phyloP scores from a whole-genome alignment of 2,329 filamentous ascomycete genomes.

The Ascosphaera apis region DNA sequence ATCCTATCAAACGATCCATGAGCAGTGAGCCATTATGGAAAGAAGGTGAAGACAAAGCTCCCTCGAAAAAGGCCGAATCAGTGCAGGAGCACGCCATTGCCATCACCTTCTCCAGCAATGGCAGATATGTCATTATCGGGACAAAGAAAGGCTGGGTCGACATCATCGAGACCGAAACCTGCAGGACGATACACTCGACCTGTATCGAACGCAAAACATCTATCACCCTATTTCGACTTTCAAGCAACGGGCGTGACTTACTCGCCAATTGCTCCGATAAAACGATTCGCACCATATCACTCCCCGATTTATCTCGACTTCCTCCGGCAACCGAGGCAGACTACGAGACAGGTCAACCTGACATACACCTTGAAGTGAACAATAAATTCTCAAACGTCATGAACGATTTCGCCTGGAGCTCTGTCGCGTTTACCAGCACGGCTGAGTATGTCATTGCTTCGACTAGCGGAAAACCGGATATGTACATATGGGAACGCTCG shows the following conservation, averaged over 20 bases:
- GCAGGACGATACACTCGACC: constrained; percentile 68
- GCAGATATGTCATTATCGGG: constrained; percentile 73
- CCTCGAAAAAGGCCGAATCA: no score
- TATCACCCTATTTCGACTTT: constrained; percentile 66
- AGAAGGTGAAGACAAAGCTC: no score
- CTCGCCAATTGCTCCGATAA: constrained; percentile 87
- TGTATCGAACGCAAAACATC: constrained; percentile 74
- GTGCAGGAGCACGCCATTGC: no score
- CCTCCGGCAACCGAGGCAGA: constrained; percentile 47
- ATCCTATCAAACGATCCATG: constrained; percentile 52
- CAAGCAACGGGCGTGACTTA: constrained; percentile 61
- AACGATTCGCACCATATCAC: constrained; percentile 75
- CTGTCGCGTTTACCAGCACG: constrained; percentile 81
- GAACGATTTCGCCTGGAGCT: constrained; percentile 87
- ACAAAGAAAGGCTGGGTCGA: constrained; percentile 95
- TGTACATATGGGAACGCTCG: constrained; percentile 92
- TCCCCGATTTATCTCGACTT: constrained; percentile 47
- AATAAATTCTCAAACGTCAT: constrained; percentile 98
- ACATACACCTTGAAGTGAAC: constrained; percentile 72
- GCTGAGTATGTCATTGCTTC: constrained; percentile 92
- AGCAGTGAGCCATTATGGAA: no score
- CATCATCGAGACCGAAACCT: constrained; percentile 65
- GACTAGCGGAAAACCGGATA: constrained; percentile 94
- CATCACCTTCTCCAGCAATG: constrained; percentile 64
- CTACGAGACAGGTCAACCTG: no score